Evolutionary conservation across 2,329 filamentous ascomycete genomes (phyloP), one percentile per base, ranked within the genome.

Genomic region (Tympanopsis confertula): DNA sequence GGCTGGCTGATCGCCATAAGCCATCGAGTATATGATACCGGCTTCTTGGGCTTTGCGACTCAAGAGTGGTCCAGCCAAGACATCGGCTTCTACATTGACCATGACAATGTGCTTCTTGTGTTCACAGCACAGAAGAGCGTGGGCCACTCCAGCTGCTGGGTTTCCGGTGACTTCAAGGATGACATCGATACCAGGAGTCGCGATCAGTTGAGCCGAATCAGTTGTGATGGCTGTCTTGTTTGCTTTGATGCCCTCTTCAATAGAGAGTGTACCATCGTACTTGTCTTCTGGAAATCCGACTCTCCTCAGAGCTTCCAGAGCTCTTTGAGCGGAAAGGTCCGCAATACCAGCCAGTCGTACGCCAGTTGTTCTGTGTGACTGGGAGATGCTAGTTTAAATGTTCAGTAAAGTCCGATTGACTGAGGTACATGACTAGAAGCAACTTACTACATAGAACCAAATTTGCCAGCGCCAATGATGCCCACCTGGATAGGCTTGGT

Each of bases 31-130:
- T 32, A 66, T 62, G 30, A 65, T 66, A 35, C 60, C 63, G 3
- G 59, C 61, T 45, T 65, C 62, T 36, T 56, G 50, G 1, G 62
- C 62, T 42, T 58, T 59, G 2, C 58, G 52, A 3, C 56, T 56
- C 3, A 65, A 47, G 1, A 64, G 46, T 5, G 61, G 61, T 2
- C 61, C 61, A 12, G 58, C 60, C 4, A 65, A 51, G 1, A 65
- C 58, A 44, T 67, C 59, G 19, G 59, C 62, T 47, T 66, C 61
- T 19, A 64, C 62, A 39, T 63, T 65, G 46, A 65, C 59, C 61
- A 65, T 64, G 19, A 66, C 62, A 36, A 66, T 64, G 47, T 66
- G 63, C 47, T 65, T 65, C 49, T 64, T 62, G 47, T 65, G 57
- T 42, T 66, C 59, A 41, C 59, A 66, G 47, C 59, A 65, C 7